A percentile compares a stretch with the other conserved stretches of the same genome.
Conservation (phyloP, 768 basidiomycete species). For the Infundibulicybe gibba region DNA sequence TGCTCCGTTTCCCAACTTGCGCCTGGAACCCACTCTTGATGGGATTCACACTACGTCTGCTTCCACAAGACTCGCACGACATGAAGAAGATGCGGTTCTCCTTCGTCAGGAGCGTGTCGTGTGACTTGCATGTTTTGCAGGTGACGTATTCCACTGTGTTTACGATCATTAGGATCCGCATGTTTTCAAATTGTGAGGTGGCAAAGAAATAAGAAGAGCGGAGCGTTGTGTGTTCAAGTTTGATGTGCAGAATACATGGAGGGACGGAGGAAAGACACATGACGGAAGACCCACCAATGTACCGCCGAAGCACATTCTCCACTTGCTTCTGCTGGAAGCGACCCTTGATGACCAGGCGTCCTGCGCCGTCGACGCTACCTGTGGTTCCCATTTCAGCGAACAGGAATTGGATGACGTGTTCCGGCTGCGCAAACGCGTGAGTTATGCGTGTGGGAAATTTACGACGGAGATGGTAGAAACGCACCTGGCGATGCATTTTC, state of each 20-base stretch:
- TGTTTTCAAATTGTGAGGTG: not conserved
- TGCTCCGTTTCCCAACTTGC: conserved; percentile 85
- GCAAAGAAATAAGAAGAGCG: not conserved
- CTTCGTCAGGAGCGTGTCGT: conserved; percentile 93
- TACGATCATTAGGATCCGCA: not conserved
- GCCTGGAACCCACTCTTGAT: conserved; percentile 99
- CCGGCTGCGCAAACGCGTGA: conserved; percentile 54
- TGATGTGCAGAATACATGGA: not conserved
- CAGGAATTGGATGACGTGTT: conserved; percentile 95
- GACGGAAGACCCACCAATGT: conserved; percentile 78
- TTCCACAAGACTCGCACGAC: conserved; percentile 89
- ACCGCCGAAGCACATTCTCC: conserved; percentile 93
- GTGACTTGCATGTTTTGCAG: conserved; percentile 99
- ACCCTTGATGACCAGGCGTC: conserved; percentile 94
- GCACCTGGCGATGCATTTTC: conserved; percentile 86
- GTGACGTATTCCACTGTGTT: conserved; percentile 91
- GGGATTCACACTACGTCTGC: conserved; percentile 85
- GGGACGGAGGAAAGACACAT: not conserved
- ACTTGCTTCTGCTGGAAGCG: conserved; percentile 98
- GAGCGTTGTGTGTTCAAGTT: not conserved
- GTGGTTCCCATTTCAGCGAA: conserved; percentile 99
- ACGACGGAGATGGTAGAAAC: conserved; percentile 5
- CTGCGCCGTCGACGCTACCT: conserved; percentile 89
- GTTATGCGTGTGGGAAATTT: not conserved
- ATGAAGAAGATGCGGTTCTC: conserved; percentile 99